Percentiles rank a stretch among this genome's conserved stretches.
Conservation (phyloP, 768 basidiomycete species). For the Lactifluus subvellereus region DNA sequence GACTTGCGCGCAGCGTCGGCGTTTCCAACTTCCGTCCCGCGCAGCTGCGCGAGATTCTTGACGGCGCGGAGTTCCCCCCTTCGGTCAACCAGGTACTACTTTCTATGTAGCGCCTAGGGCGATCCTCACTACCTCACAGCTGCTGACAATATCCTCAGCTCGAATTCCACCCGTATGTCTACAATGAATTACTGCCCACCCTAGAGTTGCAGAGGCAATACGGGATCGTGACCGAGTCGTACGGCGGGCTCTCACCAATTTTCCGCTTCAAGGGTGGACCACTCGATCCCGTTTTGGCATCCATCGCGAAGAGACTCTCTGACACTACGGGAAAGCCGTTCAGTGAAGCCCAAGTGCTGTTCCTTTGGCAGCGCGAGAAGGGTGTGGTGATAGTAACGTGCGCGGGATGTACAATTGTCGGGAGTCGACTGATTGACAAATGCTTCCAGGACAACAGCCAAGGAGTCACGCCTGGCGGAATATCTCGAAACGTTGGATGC, state of each 20-base stretch:
- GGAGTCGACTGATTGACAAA: not conserved
- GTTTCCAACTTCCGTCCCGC: constrained; percentile 49
- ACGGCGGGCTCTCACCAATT: constrained; percentile 38
- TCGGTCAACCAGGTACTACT: constrained; percentile 47
- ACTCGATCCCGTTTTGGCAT: constrained; percentile 35
- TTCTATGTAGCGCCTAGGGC: not conserved
- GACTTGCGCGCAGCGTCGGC: constrained; percentile 39
- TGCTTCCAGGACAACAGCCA: constrained; percentile 35
- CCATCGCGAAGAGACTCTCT: constrained; percentile 29
- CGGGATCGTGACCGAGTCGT: constrained; percentile 38
- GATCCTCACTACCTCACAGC: not conserved
- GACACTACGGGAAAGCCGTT: constrained; percentile 26
- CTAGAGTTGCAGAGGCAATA: constrained; percentile 34
- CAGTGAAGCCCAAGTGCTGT: constrained; percentile 30
- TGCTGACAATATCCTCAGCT: constrained; percentile 32
- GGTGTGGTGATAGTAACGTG: constrained; percentile 33
- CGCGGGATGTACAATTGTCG: constrained; percentile 15
- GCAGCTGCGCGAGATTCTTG: constrained; percentile 40
- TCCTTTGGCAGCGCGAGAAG: constrained; percentile 32
- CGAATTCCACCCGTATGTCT: constrained; percentile 51
- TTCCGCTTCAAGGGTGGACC: constrained; percentile 35
- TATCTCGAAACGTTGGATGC: constrained; percentile 44
- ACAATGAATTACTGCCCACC: constrained; percentile 37
- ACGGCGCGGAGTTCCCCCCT: constrained; percentile 41
- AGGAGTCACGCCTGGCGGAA: constrained; percentile 40